Evolutionary conservation across 306 rosid species (phyloP), one percentile per base, ranked within the genome.

Genomic region (Citrullus colocynthis): DNA sequence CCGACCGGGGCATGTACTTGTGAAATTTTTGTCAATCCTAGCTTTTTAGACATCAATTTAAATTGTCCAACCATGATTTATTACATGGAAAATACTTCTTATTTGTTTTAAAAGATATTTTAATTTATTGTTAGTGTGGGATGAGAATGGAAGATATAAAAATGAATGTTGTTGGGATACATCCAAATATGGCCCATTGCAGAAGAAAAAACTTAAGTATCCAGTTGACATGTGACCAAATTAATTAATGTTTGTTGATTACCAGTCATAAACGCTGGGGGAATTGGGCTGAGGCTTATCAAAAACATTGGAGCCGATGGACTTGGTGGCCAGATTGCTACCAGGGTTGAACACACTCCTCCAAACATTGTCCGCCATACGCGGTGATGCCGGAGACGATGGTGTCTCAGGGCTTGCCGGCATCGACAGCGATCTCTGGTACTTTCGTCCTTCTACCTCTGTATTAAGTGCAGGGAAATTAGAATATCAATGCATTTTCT

Each of bases 281-380:
- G 97, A 74, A 86, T 90, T 95, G 44, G 99, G 93, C 6, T 84
- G 84, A 17, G 99, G 99, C 74, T 88, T 90, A 87, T 95, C 99
- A 52, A 92, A 95, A 36, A 86, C 78, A 24, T 88, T 75, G 42
- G 88, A 85, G 24, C 97, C 99, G 5, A 89, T 62, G 66, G 74
- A 14, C 78, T 71, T 92, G 0, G 96, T 88, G 21, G 99, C 97
- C 0, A 87, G 89, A 84, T 96, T 96, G 62, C 98, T 92, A 12
- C 99, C 99, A 0, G 99, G 99, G 75, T 96, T 64, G 87, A 96
- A 96, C 76, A 96, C 99, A 76, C 99, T 96, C 90, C 99, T 90
- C 99, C 99, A 92, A 17, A 96, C 98, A 88, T 92, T 92, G 58
- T 90, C 88, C 51, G 83, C 91, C 67, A 82, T 87, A 48, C 92